Evolutionary conservation across 441 rosid genomes (phyloP), one percentile per base, ranked within the genome.

Genomic region (Jatropha multifida): DNA sequence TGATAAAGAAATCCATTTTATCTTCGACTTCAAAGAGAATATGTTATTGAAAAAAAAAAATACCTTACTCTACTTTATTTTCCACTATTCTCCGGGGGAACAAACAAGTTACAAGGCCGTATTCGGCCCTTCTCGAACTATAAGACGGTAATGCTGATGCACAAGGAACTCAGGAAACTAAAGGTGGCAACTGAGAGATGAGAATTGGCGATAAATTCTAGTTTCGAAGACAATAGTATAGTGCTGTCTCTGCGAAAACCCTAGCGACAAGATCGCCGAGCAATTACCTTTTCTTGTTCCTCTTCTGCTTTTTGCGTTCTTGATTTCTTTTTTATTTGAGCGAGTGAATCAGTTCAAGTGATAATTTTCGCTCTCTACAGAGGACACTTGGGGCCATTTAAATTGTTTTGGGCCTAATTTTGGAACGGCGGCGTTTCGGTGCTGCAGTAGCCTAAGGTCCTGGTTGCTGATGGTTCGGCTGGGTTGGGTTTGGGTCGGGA

Each of bases 181-280:
- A 70, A 51, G 48, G 72, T 23, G 32, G n/a, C 40, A 37, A 62
- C 48, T 60, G 65, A 56, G 61, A 23, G 26, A 20, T n/a, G 74
- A 38, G 37, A 54, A 8, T 44, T 18, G 38, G 65, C 69, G 61
- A 44, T 32, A 52, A 69, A 69, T n/a, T 10, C 5, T 2, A 13
- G 7, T 42, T 67, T 67, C 18, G 2, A 11, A n/a, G n/a, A 70
- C 9, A n/a, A 4, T 18, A 12, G 38, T 4, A 27, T n/a, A 32
- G 73, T n/a, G 11, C 5, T 56, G 15, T 38, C 18, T 5, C 64
- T 10, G 52, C n/a, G 5, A 48, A 75, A 81, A 81, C 78, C 80
- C 78, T 73, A 73, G 44, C 38, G 14, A 74, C 2, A 20, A 42
- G 9, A 6, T 18, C 59, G 26, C 51, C 38, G 11, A 11, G 27